Evolutionary conservation across 2,329 filamentous ascomycete genomes (phyloP), one percentile per base, ranked within the genome.

Genomic region (Dactylellina cionopaga): DNA sequence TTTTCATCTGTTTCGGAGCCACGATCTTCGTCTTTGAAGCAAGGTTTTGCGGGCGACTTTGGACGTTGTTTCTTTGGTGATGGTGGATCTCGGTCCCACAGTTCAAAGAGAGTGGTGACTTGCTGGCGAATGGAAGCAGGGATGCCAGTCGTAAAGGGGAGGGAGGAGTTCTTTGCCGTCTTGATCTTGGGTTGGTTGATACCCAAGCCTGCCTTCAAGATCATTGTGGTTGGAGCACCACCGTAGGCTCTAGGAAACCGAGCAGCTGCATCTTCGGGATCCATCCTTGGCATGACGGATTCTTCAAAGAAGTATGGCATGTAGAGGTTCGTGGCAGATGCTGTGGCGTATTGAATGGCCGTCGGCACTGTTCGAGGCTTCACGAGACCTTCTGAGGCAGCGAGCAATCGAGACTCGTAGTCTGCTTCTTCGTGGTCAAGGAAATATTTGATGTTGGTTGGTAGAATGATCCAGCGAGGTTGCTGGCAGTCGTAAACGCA

Each of bases 291-390:
- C 58, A 71, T 71, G 10, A 71, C 66, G 11, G 66, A 71, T 41
- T 71, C 66, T 19, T 71, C 66, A 31, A 71, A 71, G 15, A 71
- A 71, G 29, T 64, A 71, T 1, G 66, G 66, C 66, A 71, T 71
- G 35, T 71, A 71, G 1, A 71, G 52, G 17, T 71, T 71, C n/a
- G 58, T 59, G 2, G 58, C 27, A 4, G 58, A 49, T 9, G 58
- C 58, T 1, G 49, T 58, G n/a, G 66, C 41, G 58, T 71, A 71
- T 59, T 71, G 27, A 0, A 64, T 5, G 17, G 66, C 66, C 1
- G 66, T 71, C 10, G 66, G 66, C 1, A 71, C 66, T 7, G 58
- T 58, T 9, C 66, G 49, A 39, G 66, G 58, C 22, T 55, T 64
- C 1, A 37, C 43, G 27, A 71, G 37, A 25, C 66, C 66, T 47